Conservation (phyloP, 495 filamentous ascomycete genomes). For the Schizothecium vesticola region DNA sequence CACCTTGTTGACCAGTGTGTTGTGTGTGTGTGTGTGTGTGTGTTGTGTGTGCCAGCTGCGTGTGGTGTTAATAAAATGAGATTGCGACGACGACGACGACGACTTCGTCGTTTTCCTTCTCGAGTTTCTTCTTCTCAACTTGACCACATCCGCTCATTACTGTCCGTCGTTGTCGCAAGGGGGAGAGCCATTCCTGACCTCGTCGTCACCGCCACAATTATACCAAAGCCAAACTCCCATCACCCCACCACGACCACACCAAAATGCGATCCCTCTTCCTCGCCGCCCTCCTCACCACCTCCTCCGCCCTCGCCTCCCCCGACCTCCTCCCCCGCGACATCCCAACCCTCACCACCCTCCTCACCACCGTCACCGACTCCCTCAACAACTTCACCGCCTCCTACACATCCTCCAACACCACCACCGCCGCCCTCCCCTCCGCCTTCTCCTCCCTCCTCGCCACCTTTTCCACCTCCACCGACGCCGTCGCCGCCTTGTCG, state of each 20-base stretch:
- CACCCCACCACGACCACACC: background rate
- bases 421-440: background rate
- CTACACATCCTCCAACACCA: background rate
- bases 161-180: background rate
- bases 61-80: background rate
- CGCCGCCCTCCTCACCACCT: background rate
- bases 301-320: too few relatives aligned
- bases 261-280: background rate
- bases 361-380: background rate
- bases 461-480: background rate
- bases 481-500: background rate
- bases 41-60: background rate
- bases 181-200: background rate
- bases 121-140: background rate
- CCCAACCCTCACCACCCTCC: background rate
- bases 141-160: background rate
- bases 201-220: background rate
- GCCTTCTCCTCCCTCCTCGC: background rate
- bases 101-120: background rate
- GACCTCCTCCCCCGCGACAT: background rate
- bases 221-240: background rate
- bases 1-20: too few relatives aligned
- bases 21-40: background rate
- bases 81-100: background rate
- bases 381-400: background rate